Evolutionary conservation across 2,329 filamentous ascomycete species (phyloP), one percentile per base, ranked within the genome.

Genomic region (Aspergillus pseudoterreus): DNA sequence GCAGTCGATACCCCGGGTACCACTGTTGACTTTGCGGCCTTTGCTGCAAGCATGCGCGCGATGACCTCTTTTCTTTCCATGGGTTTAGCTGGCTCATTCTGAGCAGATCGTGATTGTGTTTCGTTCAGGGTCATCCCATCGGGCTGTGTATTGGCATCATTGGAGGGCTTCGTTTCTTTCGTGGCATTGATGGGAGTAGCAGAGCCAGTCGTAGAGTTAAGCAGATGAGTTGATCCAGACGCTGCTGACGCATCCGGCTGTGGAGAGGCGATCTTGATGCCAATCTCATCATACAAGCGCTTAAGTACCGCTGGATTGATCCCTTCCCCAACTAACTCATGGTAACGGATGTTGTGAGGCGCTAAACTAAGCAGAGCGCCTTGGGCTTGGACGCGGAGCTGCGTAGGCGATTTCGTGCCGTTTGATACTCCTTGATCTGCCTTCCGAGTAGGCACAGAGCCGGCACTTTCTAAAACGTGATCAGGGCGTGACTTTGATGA

Each of bases 61-160:
- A 92, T 89, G 39, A 88, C 83, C 57, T 90, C 87, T 59, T 88
- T 89, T 19, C 88, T 80, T 62, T 88, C 84, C 57, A 87, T 77
- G 6, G 80, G 76, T 56, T 74, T 78, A 43, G 56, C 62, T 3
- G 35, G 35, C 15, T 38, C 35, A 38, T 6, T 8, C 14, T 8
- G 11, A 17, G 35, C 15, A 38, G 35, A 17, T n/a, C 6, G 35
- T 8, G 35, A 38, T 38, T 38, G 35, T 6, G 14, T n/a, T 38
- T 38, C 14, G 6, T 17, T 17, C 35, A n/a, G 2, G 12, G 4
- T 6, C 6, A 14, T 17, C 6, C 35, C 35, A 38, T n/a, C 35
- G 4, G 35, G 14, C 5, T 38, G 14, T 17, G 15, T 6, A 11
- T 4, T 30, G 10, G 11, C 10, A 30, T 30, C 27, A 4, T 3